Base-by-base conservation (phyloP, 2,329 filamentous ascomycete species). In the Penicillium polonicum region DNA sequence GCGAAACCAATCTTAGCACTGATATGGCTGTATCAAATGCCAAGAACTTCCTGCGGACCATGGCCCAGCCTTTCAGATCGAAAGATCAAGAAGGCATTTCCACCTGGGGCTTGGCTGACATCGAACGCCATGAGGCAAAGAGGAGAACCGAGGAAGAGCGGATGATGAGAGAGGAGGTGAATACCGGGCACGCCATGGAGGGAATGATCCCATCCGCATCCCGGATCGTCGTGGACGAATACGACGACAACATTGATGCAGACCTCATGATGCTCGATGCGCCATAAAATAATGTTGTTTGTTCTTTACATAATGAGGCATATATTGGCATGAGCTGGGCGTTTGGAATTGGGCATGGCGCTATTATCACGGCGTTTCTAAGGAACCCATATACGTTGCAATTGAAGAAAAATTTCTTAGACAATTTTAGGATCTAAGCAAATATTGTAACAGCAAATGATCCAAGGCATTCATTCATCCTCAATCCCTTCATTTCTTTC, bases 21-120 rank as follows among this genome's bases (percentile, higher is more conserved):
- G 94, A 99, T 70, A 96, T 97, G 87, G 91, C 93, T 0, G 89
- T 96, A 19, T 90, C 91, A 55, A 88, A 85, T 46, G 93, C 94
- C 12, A 92, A 95, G 77, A 89, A 89, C 52, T 99, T 99, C 75
- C 76, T 99, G 70, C 85, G 89, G 60, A 88, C 87, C 27, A 99
- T 99, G 91, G 92, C 91, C 5, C 91, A 95, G 72, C 92, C 92
- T 4, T 96, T 96, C 77, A 85, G 85, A 44, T 80, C 87, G 0
- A 88, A 85, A 64, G 88, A 96, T 72, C 92, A 96, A 69, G 92
- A 97, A 65, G 94, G 93, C 0, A 90, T 97, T 69, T 94, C 90
- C 68, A 95, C 90, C 10, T 99, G 94, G 94, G 92, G 88, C 58
- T 78, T 90, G 41, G 83, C 85, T 58, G 91, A 97, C 69, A 76